Conservation (phyloP, 257 asterid genomes). For the Coffea canephora region DNA sequence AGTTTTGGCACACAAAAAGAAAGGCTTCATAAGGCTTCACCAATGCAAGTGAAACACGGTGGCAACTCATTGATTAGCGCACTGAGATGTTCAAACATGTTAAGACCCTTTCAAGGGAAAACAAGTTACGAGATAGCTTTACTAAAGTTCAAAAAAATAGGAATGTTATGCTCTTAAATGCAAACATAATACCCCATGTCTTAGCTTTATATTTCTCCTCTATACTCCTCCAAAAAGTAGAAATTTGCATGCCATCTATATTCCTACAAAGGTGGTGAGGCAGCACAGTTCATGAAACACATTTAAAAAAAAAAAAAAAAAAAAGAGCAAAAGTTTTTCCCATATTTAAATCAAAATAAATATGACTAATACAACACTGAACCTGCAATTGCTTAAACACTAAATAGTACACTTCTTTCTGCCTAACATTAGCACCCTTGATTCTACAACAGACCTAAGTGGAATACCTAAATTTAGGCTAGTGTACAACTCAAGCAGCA, state of each 20-base stretch:
- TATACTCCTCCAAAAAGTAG: not conserved
- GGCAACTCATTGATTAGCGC: no score
- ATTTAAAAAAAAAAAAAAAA: no score
- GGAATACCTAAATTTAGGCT: conserved; percentile 22
- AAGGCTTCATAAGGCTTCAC: no score
- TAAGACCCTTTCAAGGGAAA: no score
- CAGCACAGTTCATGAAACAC: not conserved
- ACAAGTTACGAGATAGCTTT: no score
- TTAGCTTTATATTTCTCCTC: not conserved
- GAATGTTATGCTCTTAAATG: no score
- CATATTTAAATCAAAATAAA: not conserved
- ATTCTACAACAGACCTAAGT: conserved; percentile 26
- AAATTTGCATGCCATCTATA: not conserved
- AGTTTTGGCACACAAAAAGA: no score
- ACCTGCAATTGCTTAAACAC: not conserved
- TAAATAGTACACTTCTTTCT: not conserved
- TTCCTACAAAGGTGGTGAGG: not conserved
- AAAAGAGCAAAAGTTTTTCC: not conserved
- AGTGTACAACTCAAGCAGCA: not conserved
- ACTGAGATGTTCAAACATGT: no score
- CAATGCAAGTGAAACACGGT: no score
- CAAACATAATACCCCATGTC: no score
- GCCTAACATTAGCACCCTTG: not conserved
- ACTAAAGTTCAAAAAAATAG: no score
- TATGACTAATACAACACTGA: not conserved